Evolutionary conservation across 495 filamentous ascomycete species (phyloP).

Genomic region (Neurospora sp.): DNA sequence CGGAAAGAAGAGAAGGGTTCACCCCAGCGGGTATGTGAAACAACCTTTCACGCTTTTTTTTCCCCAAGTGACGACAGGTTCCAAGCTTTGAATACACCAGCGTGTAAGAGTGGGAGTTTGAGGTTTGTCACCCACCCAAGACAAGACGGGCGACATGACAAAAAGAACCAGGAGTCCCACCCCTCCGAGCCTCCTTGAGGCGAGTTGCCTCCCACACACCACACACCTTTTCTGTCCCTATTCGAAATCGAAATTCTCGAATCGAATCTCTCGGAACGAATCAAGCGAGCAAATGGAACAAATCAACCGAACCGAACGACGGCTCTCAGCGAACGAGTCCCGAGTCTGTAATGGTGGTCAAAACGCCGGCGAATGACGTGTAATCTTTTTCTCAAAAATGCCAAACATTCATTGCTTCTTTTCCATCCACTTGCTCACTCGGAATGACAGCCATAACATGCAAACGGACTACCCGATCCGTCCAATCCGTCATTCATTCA

Average conservation of each 20-base stretch:
- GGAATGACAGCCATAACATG: not conserved
- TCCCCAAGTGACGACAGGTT: not conserved
- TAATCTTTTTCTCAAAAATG: not conserved
- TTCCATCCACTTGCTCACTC: not conserved
- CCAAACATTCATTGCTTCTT: not conserved
- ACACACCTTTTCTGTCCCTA: not conserved
- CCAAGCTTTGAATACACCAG: not conserved
- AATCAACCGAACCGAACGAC: not conserved
- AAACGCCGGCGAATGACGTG: not conserved
- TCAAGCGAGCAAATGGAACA: not conserved
- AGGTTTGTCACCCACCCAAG: not conserved
- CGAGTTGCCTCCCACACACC: not conserved
- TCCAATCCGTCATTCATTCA: not conserved
- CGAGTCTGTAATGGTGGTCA: not conserved
- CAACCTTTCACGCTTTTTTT: not conserved
- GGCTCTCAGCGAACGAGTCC: not conserved
- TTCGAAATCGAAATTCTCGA: not conserved
- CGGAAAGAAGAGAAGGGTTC: not conserved
- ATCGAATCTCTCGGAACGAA: not conserved
- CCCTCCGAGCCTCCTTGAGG: not conserved
- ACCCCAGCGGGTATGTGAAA: not conserved
- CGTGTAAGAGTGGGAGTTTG: not conserved
- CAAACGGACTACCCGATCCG: not conserved
- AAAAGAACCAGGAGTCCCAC: not conserved
- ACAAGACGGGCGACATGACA: not conserved